A percentile compares a stretch with the other conserved stretches of the same genome.
These are phyloP conservation scores for Lithocarpus polystachyus DNA, from an alignment of 306 rosid genomes.

Conservation along the genomic window DNA sequence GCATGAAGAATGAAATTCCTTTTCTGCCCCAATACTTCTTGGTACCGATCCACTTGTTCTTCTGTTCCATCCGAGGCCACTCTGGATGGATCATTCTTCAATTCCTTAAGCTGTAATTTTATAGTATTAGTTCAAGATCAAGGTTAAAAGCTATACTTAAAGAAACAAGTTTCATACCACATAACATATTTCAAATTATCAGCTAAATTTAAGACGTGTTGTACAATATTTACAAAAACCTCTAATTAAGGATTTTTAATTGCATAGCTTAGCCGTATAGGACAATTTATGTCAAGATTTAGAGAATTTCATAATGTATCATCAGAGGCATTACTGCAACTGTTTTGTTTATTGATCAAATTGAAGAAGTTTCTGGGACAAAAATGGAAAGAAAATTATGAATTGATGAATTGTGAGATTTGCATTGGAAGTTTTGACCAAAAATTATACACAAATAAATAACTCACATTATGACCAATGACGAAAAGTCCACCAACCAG, in stretches of 20 bases:
- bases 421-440: not conserved
- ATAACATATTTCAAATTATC: too few relatives aligned
- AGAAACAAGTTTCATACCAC: too few relatives aligned
- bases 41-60: slow-evolving; percentile 35
- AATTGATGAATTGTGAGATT: not conserved
- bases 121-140: slow-evolving; percentile 3
- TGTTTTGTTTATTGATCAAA: too few relatives aligned
- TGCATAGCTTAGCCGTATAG: too few relatives aligned
- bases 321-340: too few relatives aligned
- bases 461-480: slow-evolving; percentile 68
- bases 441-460: not conserved
- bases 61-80: slow-evolving; percentile 16
- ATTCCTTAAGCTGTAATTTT: slow-evolving; percentile 51
- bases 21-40: slow-evolving; percentile 43
- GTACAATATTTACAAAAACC: too few relatives aligned
- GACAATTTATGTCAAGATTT: too few relatives aligned
- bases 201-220: too few relatives aligned
- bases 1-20: slow-evolving; percentile 57
- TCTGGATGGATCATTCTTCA: slow-evolving; percentile 38
- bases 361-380: too few relatives aligned
- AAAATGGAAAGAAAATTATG: too few relatives aligned
- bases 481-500: slow-evolving; percentile 71
- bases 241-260: too few relatives aligned
- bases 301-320: too few relatives aligned
- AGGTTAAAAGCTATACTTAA: not conserved